Evolutionary conservation across 345 rosid genomes (phyloP), one percentile per base, ranked within the genome.

Genomic region (Bruguiera sexangula): DNA sequence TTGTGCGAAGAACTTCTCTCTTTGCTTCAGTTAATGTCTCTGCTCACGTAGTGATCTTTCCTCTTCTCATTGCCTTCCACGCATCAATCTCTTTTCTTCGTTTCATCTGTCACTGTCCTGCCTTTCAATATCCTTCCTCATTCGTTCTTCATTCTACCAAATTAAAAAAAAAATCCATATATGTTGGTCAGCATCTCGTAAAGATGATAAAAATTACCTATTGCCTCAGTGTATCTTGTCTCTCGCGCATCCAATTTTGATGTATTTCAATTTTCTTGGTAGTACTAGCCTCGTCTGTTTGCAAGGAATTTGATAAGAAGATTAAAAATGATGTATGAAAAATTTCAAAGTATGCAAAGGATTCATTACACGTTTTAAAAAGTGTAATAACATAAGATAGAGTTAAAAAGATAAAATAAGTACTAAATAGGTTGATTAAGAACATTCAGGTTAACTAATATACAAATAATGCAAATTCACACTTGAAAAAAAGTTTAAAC

Each of bases 21-120:
- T 86, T 77, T 97, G 81, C 78, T 92, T 97, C 66, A 86, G 76
- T 82, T 96, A 98, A 72, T 94, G 96, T 78, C 53, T 85, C 77
- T 90, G 96, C 82, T 92, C 99, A 72, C 98, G 89, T 76, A 79
- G 82, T 29, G 43, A 72, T 80, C 89, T 89, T 79, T 96, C 98
- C 80, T 96, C 99, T 78, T 96, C 98, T 65, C 88, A 81, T 72
- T 89, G 90, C 80, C 81, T 88, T 82, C 90, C 99, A 79, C 98
- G 99, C 78, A 90, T 71, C 84, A 90, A 75, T 75, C 88, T 89
- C 81, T 92, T 98, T 79, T 90, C 97, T 83, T 96, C 98, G 68
- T 96, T 96, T 72, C 87, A 80, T 82, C 93, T 89, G 82, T 96
- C 99, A 75, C 97, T 97, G 65, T 89, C 98, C 62, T 63, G 83